Evolutionary conservation across 179 eudicot species (phyloP), one percentile per base, ranked within the genome.

Genomic region (Pouteria campechiana): DNA sequence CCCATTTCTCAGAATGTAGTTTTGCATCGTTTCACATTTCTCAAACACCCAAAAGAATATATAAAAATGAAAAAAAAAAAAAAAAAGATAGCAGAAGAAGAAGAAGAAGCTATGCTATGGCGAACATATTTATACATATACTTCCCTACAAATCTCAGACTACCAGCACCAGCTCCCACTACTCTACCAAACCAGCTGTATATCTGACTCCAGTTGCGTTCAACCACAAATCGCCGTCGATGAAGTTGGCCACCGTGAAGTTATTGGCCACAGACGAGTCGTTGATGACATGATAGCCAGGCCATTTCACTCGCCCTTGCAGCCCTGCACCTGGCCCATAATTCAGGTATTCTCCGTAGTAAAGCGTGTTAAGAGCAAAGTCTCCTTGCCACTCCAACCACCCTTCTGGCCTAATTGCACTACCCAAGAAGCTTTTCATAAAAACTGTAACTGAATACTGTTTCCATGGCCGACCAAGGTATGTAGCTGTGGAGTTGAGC

Each of bases 381-480:
- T 35, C 45, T 1, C 68, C 76, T 0, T 22, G 5, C 76, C 76
- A 70, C 35, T 60, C 72, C 43, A 65, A 32, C 72, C 72, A 70
- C 10, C 76, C 76, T 0, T 30, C 55, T 0, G 72, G 76, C 1
- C 53, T 32, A 22, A 70, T 35, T 4, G 61, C 35, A 5, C 46
- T 32, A 22, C 49, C 67, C 3, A 65, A 3, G 14, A 22, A 9
- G 18, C 46, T 53, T 17, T 72, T 61, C 60, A 72, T 58, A 35
- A 49, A 56, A 13, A 63, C 70, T 3, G 74, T 67, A 14, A 70
- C 39, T 1, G 78, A 72, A 12, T 67, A 55, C 41, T 32, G 34
- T 20, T 54, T 68, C 78, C 78, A 72, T 3, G 78, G 78, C 37
- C 78, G 52, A 0, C 78, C 78, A 0, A 72, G 46, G 11, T 55